These are phyloP conservation scores for Turnera subulata DNA, from an alignment of 345 rosid genomes.

Conservation along the genomic window DNA sequence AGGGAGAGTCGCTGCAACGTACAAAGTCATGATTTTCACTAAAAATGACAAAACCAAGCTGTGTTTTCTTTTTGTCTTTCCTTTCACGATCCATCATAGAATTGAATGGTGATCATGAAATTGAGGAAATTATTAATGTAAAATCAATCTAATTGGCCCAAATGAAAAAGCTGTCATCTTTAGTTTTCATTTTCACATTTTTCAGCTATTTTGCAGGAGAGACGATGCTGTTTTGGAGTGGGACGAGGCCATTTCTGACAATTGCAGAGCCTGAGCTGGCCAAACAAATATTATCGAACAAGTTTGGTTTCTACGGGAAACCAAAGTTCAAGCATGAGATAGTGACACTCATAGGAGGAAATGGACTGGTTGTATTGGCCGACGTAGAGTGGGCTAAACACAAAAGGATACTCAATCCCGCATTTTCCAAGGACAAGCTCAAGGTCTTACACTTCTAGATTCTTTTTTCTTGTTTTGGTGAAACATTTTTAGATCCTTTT, in stretches of 20 bases:
- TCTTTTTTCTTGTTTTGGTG: too few species aligned
- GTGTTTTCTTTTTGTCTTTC: too few species aligned
- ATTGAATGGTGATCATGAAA: too few species aligned
- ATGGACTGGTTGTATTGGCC: conserved; percentile 60
- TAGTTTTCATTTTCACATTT: not conserved
- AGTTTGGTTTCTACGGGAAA: conserved; percentile 61
- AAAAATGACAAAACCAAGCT: too few species aligned
- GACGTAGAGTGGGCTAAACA: conserved; percentile 69
- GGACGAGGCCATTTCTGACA: conserved; percentile 60
- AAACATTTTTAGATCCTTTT: too few species aligned
- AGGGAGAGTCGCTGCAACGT: too few species aligned
- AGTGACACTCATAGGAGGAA: conserved; percentile 72
- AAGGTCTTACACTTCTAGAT: conserved; percentile 60
- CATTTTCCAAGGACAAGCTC: conserved; percentile 84
- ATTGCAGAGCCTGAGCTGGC: conserved; percentile 79
- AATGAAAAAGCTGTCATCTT: too few species aligned
- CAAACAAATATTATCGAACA: conserved; percentile 65
- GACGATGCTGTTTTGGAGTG: conserved; percentile 69
- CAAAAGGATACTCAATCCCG: conserved; percentile 68
- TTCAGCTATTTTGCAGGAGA: conserved; percentile 41
- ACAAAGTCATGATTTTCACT: too few species aligned
- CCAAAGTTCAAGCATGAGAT: conserved; percentile 48
- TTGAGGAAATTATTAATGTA: too few species aligned
- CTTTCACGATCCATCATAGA: too few species aligned
- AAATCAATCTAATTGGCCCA: too few species aligned